Evolutionary conservation across 2,329 filamentous ascomycete species (phyloP).

Genomic region (Coniosporium tulheliwenetii): DNA sequence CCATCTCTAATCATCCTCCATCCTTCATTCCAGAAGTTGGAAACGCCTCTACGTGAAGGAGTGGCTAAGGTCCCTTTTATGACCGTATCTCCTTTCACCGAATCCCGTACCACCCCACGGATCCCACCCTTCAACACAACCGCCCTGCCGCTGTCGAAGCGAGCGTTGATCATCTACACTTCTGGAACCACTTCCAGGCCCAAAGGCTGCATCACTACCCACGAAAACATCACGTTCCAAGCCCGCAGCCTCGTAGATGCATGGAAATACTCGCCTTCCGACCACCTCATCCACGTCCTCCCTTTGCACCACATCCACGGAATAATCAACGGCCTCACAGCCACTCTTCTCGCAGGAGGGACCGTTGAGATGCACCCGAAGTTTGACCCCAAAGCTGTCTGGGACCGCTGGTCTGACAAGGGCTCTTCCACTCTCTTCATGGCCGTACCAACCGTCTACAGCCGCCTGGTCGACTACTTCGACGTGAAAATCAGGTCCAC

Average conservation of each 20-base stretch:
- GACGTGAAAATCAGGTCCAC: too few relatives aligned
- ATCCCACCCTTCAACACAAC: too few relatives aligned
- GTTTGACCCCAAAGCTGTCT: conserved; percentile 26
- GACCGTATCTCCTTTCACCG: too few relatives aligned
- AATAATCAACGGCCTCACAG: conserved; percentile 32
- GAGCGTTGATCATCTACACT: too few relatives aligned
- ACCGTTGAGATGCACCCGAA: conserved; percentile 32
- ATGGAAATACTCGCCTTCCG: conserved; percentile 24
- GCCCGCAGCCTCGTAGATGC: conserved; percentile 18
- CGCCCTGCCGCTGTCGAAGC: too few relatives aligned
- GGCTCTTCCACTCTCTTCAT: conserved; percentile 31
- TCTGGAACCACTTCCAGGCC: too few relatives aligned
- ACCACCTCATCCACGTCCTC: conserved; percentile 33
- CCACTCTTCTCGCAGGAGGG: conserved; percentile 28
- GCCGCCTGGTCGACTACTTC: conserved; percentile 27
- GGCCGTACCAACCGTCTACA: conserved; percentile 36
- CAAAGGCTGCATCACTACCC: too few relatives aligned
- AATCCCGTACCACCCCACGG: too few relatives aligned
- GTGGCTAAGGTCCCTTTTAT: too few relatives aligned
- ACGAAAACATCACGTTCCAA: conserved; percentile 4
- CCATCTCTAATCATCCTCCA: too few relatives aligned
- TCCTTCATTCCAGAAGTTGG: too few relatives aligned
- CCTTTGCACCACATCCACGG: conserved; percentile 36
- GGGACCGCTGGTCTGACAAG: conserved; percentile 27
- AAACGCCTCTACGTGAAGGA: too few relatives aligned